Evolutionary conservation across 495 filamentous ascomycete genomes (phyloP).

Genomic region (Neurospora cerealis): DNA sequence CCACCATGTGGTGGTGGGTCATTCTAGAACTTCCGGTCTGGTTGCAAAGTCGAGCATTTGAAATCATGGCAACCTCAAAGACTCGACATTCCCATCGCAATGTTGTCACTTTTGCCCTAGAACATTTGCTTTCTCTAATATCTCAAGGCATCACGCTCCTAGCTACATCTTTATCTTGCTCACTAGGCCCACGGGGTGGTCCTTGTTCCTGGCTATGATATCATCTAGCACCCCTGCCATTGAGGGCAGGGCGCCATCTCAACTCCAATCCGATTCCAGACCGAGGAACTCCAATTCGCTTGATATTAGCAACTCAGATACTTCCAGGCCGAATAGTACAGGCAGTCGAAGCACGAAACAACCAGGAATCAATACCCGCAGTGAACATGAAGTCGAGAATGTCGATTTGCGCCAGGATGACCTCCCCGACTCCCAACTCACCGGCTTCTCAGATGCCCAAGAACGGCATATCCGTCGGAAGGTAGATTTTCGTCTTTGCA

Average conservation of each 20-base stretch:
- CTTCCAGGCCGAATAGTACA: neutral
- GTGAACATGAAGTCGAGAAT: neutral
- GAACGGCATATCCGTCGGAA: constrained; percentile 46
- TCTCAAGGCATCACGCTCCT: neutral
- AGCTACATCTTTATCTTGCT: neutral
- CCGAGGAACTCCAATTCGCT: neutral
- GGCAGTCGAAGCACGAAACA: neutral
- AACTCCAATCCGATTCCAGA: neutral
- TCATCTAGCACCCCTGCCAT: neutral
- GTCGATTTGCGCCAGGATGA: neutral
- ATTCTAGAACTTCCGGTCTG: neutral
- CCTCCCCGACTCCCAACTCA: neutral
- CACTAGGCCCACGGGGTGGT: neutral
- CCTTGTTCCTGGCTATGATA: neutral
- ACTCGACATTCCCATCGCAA: neutral
- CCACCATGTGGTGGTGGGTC: neutral
- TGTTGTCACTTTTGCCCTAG: neutral
- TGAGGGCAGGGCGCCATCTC: neutral
- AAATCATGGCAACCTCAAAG: neutral
- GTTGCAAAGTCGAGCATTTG: neutral
- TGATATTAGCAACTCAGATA: neutral
- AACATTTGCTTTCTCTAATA: neutral
- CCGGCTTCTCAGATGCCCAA: neutral
- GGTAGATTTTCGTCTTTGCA: constrained; percentile 63
- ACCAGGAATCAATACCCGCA: neutral